phyloP scores from a whole-genome alignment of 345 rosid species.

The Populus alba region DNA sequence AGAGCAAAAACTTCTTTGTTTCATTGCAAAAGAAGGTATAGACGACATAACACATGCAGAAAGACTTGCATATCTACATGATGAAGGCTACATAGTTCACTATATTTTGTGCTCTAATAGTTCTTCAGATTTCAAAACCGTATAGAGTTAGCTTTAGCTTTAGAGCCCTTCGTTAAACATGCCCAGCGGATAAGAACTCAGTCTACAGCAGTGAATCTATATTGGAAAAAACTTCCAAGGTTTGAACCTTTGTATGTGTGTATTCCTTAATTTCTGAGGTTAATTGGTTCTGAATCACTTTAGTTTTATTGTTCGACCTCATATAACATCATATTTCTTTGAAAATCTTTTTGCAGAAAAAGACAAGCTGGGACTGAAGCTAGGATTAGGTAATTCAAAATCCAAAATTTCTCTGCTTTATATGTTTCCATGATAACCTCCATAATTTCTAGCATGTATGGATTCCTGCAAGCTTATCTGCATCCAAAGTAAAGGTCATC shows the following conservation, averaged over 20 bases:
- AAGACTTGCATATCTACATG: no score
- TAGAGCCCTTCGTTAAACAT: no score
- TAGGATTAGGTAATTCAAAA: conserved; percentile 39
- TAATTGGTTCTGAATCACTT: neutral
- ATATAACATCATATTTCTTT: neutral
- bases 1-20: no score
- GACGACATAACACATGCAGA: no score
- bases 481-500: neutral
- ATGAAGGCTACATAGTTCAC: no score
- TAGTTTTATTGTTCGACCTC: neutral
- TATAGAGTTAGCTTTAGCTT: no score
- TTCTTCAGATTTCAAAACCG: no score
- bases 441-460: neutral
- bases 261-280: neutral
- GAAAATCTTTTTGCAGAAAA: conserved; percentile 25
- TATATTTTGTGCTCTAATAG: no score
- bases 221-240: neutral
- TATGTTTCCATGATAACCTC: neutral
- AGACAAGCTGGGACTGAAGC: neutral
- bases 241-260: neutral
- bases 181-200: neutral
- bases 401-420: neutral
- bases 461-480: neutral
- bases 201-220: neutral
- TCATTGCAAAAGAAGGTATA: no score